Conservation (phyloP, 148 eudicot species). For the Fallopia convolvulus region DNA sequence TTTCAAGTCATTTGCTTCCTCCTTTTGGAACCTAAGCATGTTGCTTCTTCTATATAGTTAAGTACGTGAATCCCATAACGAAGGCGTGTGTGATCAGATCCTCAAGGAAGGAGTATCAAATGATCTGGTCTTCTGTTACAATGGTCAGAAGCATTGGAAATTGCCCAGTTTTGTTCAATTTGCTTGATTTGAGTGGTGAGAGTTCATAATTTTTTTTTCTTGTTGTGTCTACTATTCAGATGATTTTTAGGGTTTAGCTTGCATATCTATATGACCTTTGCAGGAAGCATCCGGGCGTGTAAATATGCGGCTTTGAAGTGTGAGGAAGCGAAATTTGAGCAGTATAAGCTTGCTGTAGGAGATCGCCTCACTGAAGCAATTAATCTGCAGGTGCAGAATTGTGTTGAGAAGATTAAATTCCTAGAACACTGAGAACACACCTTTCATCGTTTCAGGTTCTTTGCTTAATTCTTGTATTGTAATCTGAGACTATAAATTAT, state of each 20-base stretch:
- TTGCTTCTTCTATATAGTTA: conserved; percentile 35
- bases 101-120: conserved; percentile 82
- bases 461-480: no score
- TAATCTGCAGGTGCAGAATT: conserved; percentile 57
- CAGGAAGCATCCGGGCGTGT: conserved; percentile 81
- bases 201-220: background rate
- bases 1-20: background rate
- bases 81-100: conserved; percentile 70
- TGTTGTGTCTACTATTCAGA: background rate
- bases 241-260: background rate
- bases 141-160: conserved; percentile 65
- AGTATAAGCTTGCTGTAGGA: conserved; percentile 54
- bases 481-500: no score
- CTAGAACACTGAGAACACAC: conserved; percentile 3
- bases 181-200: conserved; percentile 89
- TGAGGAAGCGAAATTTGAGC: conserved; percentile 77
- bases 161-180: conserved; percentile 67
- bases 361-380: conserved; percentile 38
- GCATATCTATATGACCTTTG: background rate
- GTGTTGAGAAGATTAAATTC: conserved; percentile 9
- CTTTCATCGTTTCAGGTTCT: background rate
- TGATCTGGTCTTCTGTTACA: conserved; percentile 75
- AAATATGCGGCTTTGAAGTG: conserved; percentile 72
- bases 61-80: conserved; percentile 86
- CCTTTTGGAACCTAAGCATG: background rate